phyloP scores from a whole-genome alignment of 208 protist genomes.

The Acanthamoeba quina region DNA sequence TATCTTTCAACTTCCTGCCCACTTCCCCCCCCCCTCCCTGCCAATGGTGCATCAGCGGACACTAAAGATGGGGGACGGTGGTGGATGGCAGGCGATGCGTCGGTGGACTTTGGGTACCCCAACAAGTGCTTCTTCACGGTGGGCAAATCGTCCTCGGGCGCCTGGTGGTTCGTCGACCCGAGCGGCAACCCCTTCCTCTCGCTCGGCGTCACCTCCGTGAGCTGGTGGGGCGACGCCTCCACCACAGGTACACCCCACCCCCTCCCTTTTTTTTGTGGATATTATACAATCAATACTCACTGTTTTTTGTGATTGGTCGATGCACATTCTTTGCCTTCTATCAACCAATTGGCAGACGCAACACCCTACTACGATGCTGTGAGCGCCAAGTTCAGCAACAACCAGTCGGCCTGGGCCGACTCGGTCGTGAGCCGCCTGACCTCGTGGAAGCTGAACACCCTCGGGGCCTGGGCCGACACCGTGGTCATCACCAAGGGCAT shows the following conservation, averaged over 20 bases:
- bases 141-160: neutral
- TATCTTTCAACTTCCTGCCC: no score
- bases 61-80: no score
- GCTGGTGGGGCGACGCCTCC: neutral
- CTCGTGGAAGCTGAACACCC: slow-evolving; percentile 14
- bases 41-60: no score
- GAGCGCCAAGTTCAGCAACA: neutral
- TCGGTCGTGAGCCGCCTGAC: neutral
- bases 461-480: neutral
- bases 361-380: neutral
- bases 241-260: neutral
- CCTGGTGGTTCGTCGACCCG: slow-evolving; percentile 21
- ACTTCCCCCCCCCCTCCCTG: no score
- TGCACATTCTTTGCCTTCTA: neutral
- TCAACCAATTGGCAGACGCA: neutral
- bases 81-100: neutral
- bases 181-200: neutral
- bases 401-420: slow-evolving; percentile 28
- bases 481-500: slow-evolving; percentile 49
- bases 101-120: slow-evolving; percentile 12
- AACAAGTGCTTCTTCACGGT: slow-evolving; percentile 16
- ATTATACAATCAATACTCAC: no score
- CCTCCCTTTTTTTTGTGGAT: no score
- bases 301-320: neutral
- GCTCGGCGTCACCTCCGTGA: slow-evolving; percentile 4